Base-by-base conservation (phyloP, 805 yeast species). In the Zygoascus bituminiphila region DNA sequence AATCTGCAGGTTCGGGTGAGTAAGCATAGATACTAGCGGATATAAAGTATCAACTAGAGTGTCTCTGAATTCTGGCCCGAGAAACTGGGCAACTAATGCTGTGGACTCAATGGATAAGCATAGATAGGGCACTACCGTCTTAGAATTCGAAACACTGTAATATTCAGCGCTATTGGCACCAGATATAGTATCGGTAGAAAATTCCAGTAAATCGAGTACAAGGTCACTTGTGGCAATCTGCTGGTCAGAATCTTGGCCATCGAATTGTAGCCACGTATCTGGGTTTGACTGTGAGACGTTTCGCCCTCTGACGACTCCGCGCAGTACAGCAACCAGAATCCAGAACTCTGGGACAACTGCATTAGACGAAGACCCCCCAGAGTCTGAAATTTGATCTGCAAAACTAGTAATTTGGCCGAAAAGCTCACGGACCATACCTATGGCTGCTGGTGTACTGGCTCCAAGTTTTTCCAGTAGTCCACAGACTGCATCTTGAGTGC, bases 21-120 rank as follows among this genome's bases (percentile, higher is more conserved):
- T 88, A 33, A 91, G 65, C 36, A 79, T 75, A 45, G 86, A 88
- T 22, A 89, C 71, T 0, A 88, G 73, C 0, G 91, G 84, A 55
- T 79, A 86, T 6, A 93, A 62, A 48, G 75, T 72, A 52, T 87
- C 94, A 52, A 86, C 76, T 26, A 91, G 63, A 49, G 83, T 84
- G 15, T 70, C 69, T 37, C 73, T 57, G 56, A 80, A 78, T 1
- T 67, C 73, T 0, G 54, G 46, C 1, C 68, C 68, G 51, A 62
- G 29, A 21, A 54, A 44, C 10, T 48, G 45, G 1, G 62, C 54
- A 15, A 53, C 48, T 1, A 50, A 42, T 14, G 61, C 35, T 19
- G 57, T 15, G 8, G 57, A 57, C 21, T 56, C 50, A 31, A 64
- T 49, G 24, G 58, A 49, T 21, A 48, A 42, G 40, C 51, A 54